phyloP scores from a whole-genome alignment of 1,139 yeast species.

The Candida glucosophila region DNA sequence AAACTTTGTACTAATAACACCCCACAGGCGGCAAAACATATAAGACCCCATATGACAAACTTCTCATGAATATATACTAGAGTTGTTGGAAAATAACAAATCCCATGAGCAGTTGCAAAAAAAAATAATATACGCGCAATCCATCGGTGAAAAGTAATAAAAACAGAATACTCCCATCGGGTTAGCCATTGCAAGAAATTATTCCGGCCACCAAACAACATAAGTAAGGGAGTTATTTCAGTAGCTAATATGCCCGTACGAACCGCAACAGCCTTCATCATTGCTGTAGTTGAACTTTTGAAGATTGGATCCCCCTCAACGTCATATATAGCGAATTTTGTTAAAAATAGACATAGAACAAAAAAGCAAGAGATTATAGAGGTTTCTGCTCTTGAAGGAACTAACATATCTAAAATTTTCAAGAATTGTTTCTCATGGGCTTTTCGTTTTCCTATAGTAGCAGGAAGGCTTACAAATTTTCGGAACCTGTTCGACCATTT shows the following conservation, averaged over 20 bases:
- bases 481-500: slow-evolving; percentile 19
- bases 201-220: slow-evolving; percentile 55
- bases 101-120: slow-evolving; percentile 30
- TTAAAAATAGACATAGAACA: slow-evolving; percentile 32
- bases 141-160: slow-evolving; percentile 55
- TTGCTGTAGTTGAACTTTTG: slow-evolving; percentile 8
- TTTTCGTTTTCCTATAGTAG: too few species aligned
- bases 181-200: slow-evolving; percentile 49
- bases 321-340: slow-evolving; percentile 14
- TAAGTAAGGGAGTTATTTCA: slow-evolving; percentile 41
- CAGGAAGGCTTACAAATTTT: slow-evolving; percentile 18
- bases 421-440: slow-evolving; percentile 8
- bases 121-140: slow-evolving; percentile 39
- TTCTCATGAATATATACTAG: slow-evolving; percentile 6
- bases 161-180: slow-evolving; percentile 53
- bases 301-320: slow-evolving; percentile 24
- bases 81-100: slow-evolving; percentile 27
- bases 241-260: slow-evolving; percentile 53
- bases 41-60: slow-evolving; percentile 38
- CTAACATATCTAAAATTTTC: slow-evolving; percentile 23
- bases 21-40: slow-evolving; percentile 29
- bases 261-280: slow-evolving; percentile 36
- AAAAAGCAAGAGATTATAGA: slow-evolving; percentile 39
- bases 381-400: slow-evolving; percentile 63
- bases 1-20: slow-evolving; percentile 39